These are phyloP conservation scores for Spergularia bocconei DNA, from an alignment of 148 eudicot species.

Conservation along the genomic window DNA sequence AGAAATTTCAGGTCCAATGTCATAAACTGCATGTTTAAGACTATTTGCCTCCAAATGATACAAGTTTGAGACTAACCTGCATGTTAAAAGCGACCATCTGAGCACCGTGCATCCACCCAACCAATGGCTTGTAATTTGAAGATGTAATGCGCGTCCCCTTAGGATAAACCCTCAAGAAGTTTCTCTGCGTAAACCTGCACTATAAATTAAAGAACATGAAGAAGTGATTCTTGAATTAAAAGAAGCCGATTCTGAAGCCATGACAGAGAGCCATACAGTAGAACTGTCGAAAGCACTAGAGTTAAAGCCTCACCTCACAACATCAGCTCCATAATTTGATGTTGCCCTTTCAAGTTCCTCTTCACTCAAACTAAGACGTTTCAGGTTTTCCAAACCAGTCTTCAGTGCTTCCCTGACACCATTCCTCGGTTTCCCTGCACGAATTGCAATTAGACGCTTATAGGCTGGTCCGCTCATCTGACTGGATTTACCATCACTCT, in stretches of 20 bases:
- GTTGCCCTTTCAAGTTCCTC: constrained; percentile 73
- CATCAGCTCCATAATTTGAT: constrained; percentile 47
- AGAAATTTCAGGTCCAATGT: too few species aligned
- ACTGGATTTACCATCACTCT: constrained; percentile 31
- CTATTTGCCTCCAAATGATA: too few species aligned
- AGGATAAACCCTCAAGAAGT: constrained; percentile 63
- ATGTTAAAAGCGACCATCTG: constrained; percentile 87
- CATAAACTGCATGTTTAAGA: too few species aligned
- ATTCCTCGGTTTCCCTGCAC: constrained; percentile 69
- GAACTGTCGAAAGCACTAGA: not conserved
- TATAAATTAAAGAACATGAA: not conserved
- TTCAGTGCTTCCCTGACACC: constrained; percentile 52
- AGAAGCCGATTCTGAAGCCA: not conserved
- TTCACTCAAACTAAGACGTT: constrained; percentile 78
- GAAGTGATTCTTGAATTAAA: not conserved
- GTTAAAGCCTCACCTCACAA: constrained; percentile 51
- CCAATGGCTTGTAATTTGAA: constrained; percentile 57
- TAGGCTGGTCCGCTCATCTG: constrained; percentile 41
- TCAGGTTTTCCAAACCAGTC: constrained; percentile 36
- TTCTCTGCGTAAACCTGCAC: constrained; percentile 53
- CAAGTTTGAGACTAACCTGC: constrained; percentile 46
- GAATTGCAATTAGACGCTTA: constrained; percentile 68
- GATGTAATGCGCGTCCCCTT: constrained; percentile 79
- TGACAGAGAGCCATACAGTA: not conserved
- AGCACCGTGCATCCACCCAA: constrained; percentile 76